phyloP scores from a whole-genome alignment of 805 yeast species.

The Dipodascus geniculatus region DNA sequence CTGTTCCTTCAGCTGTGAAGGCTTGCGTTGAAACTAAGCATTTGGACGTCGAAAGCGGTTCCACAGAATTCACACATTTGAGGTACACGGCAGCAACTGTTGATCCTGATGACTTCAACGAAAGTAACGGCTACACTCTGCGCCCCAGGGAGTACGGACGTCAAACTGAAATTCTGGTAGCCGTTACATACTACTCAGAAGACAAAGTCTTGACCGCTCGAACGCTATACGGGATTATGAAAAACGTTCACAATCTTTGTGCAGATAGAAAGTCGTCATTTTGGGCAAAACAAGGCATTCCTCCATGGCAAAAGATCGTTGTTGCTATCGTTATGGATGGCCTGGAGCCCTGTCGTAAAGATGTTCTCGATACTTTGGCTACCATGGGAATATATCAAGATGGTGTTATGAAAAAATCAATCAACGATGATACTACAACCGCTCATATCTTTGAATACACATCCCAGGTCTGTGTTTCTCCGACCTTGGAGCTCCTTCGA shows the following conservation, averaged over 20 bases:
- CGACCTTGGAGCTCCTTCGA: conserved; percentile 37
- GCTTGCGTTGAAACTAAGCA: conserved; percentile 26
- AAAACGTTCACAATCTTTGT: conserved; percentile 50
- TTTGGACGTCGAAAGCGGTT: conserved; percentile 32
- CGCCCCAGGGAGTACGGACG: conserved; percentile 48
- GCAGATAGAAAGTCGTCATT: conserved; percentile 33
- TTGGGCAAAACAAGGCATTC: conserved; percentile 44
- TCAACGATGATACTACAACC: conserved; percentile 47
- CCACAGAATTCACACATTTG: conserved; percentile 45
- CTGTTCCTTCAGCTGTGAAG: conserved; percentile 31
- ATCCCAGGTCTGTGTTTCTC: conserved; percentile 35
- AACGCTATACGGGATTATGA: conserved; percentile 55
- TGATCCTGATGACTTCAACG: conserved; percentile 53
- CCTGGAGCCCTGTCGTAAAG: conserved; percentile 50
- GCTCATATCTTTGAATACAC: conserved; percentile 61
- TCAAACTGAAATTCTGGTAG: conserved; percentile 49
- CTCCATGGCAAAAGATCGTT: conserved; percentile 54
- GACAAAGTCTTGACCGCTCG: conserved; percentile 51
- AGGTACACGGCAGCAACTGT: conserved; percentile 55
- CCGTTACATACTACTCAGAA: conserved; percentile 56
- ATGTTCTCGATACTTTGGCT: conserved; percentile 51
- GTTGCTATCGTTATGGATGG: conserved; percentile 58
- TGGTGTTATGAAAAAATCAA: conserved; percentile 48
- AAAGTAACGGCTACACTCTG: conserved; percentile 40
- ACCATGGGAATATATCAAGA: conserved; percentile 58